These are phyloP conservation scores for Prunus mume DNA, from an alignment of 306 rosid species.

Conservation along the genomic window DNA sequence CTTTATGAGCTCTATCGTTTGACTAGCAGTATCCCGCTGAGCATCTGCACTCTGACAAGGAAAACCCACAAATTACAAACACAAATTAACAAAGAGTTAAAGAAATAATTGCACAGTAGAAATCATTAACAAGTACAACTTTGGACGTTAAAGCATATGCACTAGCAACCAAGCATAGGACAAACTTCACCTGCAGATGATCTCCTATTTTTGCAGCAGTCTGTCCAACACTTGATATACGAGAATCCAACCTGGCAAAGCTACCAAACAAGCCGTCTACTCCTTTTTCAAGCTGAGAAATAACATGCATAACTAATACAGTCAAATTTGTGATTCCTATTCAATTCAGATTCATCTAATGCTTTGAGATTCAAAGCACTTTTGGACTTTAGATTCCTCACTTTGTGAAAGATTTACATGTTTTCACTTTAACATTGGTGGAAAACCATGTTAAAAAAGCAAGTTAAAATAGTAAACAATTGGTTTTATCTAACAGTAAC, in stretches of 20 bases:
- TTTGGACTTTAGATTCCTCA: not conserved
- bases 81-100: slow-evolving; percentile 25
- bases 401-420: not conserved
- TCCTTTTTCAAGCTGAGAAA: slow-evolving; percentile 91
- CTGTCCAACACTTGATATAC: slow-evolving; percentile 99
- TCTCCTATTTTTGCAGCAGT: slow-evolving; percentile 99
- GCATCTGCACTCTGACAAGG: slow-evolving; percentile 95
- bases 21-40: slow-evolving; percentile 98
- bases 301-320: slow-evolving; percentile 7
- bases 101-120: slow-evolving; percentile 10
- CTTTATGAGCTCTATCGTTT: slow-evolving; percentile 94
- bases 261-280: slow-evolving; percentile 97
- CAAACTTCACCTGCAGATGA: slow-evolving; percentile 87
- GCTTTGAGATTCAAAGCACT: not conserved
- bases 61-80: slow-evolving; percentile 32
- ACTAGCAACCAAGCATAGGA: slow-evolving; percentile 22
- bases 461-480: not conserved
- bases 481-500: not conserved
- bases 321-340: slow-evolving; percentile 10
- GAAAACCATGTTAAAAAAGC: not conserved
- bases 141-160: slow-evolving; percentile 13
- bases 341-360: slow-evolving; percentile 10
- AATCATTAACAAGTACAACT: slow-evolving; percentile 11
- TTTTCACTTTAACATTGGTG: not conserved
- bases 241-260: slow-evolving; percentile 96